Conservation (phyloP, 495 filamentous ascomycete genomes). For the Extremus antarcticus region DNA sequence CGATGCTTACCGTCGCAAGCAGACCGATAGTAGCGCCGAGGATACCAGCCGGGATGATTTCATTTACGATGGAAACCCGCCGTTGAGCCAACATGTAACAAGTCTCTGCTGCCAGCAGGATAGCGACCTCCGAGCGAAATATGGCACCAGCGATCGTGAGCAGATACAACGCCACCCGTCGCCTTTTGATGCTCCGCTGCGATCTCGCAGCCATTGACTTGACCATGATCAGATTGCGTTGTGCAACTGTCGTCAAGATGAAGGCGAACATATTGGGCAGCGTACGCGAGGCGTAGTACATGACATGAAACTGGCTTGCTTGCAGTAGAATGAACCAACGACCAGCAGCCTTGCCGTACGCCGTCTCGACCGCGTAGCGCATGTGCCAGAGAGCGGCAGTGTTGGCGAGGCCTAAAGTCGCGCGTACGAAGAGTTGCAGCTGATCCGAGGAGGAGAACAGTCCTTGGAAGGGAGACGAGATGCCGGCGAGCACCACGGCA, state of each 20-base stretch:
- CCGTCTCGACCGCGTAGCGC: slow-evolving; percentile 47
- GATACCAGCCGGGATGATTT: slow-evolving; percentile 59
- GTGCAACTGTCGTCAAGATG: slow-evolving; percentile 56
- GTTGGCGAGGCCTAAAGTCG: slow-evolving; percentile 69
- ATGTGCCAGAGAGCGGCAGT: slow-evolving; percentile 54
- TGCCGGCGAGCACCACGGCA: slow-evolving; percentile 56
- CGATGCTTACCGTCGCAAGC: slow-evolving; percentile 54
- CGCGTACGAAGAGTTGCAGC: slow-evolving; percentile 54
- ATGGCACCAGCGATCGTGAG: slow-evolving; percentile 74
- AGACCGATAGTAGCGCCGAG: slow-evolving; percentile 53
- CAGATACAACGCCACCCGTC: slow-evolving; percentile 50
- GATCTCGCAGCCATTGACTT: slow-evolving; percentile 21
- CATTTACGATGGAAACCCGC: slow-evolving; percentile 42
- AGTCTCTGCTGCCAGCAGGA: slow-evolving; percentile 56
- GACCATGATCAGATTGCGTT: slow-evolving; percentile 57
- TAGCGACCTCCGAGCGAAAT: slow-evolving; percentile 81
- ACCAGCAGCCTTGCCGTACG: slow-evolving; percentile 59
- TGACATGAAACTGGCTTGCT: slow-evolving; percentile 78
- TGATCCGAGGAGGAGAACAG: slow-evolving; percentile 23
- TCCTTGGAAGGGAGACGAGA: slow-evolving; percentile 44
- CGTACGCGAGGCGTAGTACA: slow-evolving; percentile 87
- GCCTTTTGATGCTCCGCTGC: slow-evolving; percentile 15
- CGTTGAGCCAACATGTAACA: slow-evolving; percentile 45
- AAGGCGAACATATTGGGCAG: slow-evolving; percentile 98
- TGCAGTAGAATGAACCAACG: slow-evolving; percentile 79